These are phyloP conservation scores for Boletellus ananas DNA, from an alignment of 768 basidiomycete genomes.

Conservation along the genomic window DNA sequence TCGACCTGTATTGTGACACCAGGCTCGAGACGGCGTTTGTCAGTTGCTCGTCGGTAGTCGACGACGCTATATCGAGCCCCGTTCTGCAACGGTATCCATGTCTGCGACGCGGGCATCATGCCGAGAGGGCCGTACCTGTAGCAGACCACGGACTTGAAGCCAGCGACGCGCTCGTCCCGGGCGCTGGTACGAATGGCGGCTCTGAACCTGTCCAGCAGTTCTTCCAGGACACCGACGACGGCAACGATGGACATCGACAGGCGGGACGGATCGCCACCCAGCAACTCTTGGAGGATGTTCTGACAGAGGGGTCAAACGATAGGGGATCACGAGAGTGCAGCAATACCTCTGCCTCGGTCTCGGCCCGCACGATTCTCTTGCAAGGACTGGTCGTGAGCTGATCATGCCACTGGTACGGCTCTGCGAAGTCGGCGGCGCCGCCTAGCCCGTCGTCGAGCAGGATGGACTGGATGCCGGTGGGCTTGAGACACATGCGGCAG, in stretches of 20 bases:
- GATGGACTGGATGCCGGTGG: conserved; percentile 60
- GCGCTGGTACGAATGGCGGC: conserved; percentile 37
- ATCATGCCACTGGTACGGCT: conserved; percentile 61
- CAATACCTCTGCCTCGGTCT: conserved; percentile 66
- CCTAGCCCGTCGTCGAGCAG: conserved; percentile 73
- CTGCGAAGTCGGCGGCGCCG: conserved; percentile 41
- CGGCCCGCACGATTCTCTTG: conserved; percentile 65
- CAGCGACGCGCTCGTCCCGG: conserved; percentile 47
- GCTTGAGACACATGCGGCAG: conserved; percentile 52
- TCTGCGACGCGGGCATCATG: background rate
- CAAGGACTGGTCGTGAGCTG: conserved; percentile 48
- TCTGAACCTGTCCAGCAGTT: conserved; percentile 36
- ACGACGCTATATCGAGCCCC: conserved; percentile 52
- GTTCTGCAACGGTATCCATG: conserved; percentile 37
- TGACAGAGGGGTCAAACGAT: conserved; percentile 6
- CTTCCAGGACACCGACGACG: conserved; percentile 9
- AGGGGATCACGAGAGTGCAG: background rate
- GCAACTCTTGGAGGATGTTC: conserved; percentile 21
- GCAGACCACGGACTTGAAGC: conserved; percentile 74
- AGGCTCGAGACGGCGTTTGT: conserved; percentile 32
- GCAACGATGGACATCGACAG: conserved; percentile 16
- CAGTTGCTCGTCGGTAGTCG: conserved; percentile 25
- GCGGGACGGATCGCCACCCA: conserved; percentile 3
- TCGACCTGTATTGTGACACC: conserved; percentile 33
- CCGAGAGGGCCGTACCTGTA: conserved; percentile 39